Conservation (phyloP, 1,284 basidiomycete genomes). For the Sporisorium exsertum region DNA sequence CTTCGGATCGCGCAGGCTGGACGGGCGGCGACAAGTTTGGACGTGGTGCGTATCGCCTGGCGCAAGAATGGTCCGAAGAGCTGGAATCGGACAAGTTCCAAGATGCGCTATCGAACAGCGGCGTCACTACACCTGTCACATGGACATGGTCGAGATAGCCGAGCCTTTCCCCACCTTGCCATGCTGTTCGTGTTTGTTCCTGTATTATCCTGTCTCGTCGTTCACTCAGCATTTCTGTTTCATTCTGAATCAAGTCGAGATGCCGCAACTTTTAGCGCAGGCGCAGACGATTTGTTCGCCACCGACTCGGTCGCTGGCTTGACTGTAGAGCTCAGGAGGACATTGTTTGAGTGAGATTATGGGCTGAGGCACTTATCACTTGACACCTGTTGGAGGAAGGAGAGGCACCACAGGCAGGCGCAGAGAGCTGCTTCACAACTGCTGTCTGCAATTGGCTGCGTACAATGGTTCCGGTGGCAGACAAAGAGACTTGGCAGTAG, state of each 20-base stretch:
- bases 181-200: slow-evolving; percentile 6
- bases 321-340: not conserved
- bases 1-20: slow-evolving; percentile 47
- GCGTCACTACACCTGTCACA: slow-evolving; percentile 45
- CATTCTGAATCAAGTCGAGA: not conserved
- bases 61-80: slow-evolving; percentile 46
- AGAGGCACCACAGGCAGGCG: not conserved
- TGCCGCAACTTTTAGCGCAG: too few species aligned
- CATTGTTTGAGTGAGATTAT: not conserved
- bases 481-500: not conserved
- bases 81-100: slow-evolving; percentile 44
- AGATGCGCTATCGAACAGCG: slow-evolving; percentile 46
- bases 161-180: not conserved
- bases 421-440: too few species aligned
- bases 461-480: not conserved
- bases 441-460: too few species aligned
- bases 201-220: not conserved
- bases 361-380: not conserved
- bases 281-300: too few species aligned
- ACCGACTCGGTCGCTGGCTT: too few species aligned
- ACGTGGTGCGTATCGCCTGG: slow-evolving; percentile 35
- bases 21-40: slow-evolving; percentile 51
- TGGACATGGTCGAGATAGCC: slow-evolving; percentile 50
- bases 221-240: not conserved
- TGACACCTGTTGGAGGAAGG: not conserved